Evolutionary conservation across 768 basidiomycete genomes (phyloP).

Genomic region (Sporobolomyces roseus): DNA sequence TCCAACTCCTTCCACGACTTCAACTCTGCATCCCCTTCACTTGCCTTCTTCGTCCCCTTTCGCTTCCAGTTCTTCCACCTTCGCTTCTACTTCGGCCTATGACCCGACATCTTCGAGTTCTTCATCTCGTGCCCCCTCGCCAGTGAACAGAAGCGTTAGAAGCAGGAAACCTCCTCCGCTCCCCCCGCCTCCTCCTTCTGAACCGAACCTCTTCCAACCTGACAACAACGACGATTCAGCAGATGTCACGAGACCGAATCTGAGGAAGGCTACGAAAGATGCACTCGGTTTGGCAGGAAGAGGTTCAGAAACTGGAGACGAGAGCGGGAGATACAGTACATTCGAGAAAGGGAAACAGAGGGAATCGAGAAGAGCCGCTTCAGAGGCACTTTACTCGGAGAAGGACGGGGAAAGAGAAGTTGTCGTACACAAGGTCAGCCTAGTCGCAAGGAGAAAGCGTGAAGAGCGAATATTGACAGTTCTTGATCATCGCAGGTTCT

Average conservation of each 20-base stretch:
- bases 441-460: not conserved
- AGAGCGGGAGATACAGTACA: not conserved
- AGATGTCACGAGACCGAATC: constrained; percentile 33
- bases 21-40: constrained; percentile 1
- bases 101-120: not conserved
- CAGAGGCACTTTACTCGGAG: not conserved
- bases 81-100: not conserved
- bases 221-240: not conserved
- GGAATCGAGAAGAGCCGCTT: not conserved
- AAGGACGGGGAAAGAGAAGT: not conserved
- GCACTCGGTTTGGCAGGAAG: not conserved
- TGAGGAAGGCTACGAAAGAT: constrained; percentile 29
- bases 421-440: not conserved
- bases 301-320: not conserved
- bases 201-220: not conserved
- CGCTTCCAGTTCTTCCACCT: too few species aligned
- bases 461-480: too few species aligned
- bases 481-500: constrained; percentile 60
- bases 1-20: not conserved
- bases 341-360: not conserved
- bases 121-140: not conserved
- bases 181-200: not conserved
- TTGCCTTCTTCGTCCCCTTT: too few species aligned
- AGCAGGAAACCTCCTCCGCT: not conserved
- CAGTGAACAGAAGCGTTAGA: not conserved